A percentile compares a stretch with the other conserved stretches of the same genome.
Conservation (phyloP, 2,329 filamentous ascomycete genomes). For the Colletotrichum gigasporum region DNA sequence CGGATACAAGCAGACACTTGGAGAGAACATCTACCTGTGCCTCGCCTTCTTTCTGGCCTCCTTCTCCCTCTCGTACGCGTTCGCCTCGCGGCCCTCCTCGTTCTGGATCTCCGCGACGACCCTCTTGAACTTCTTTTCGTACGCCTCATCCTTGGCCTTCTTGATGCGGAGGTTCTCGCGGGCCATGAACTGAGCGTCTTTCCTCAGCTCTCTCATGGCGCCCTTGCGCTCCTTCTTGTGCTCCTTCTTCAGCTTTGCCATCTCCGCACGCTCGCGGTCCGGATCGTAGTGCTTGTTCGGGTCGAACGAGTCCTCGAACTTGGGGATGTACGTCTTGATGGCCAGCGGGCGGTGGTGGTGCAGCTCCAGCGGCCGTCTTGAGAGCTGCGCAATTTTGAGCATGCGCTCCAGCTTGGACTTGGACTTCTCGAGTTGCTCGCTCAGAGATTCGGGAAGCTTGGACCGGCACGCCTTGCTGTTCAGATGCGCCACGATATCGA, state of each 20-base stretch:
- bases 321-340: constrained; percentile 88
- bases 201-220: constrained; percentile 90
- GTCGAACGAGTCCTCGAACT: constrained; percentile 96
- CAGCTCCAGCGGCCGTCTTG: constrained; percentile 82
- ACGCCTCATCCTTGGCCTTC: constrained; percentile 91
- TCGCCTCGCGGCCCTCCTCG: constrained; percentile 86
- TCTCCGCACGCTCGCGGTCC: constrained; percentile 86
- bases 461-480: constrained; percentile 58
- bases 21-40: constrained; percentile 29
- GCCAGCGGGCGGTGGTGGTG: constrained; percentile 90
- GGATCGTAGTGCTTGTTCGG: constrained; percentile 98
- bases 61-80: constrained; percentile 90
- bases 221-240: constrained; percentile 97
- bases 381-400: constrained; percentile 68
- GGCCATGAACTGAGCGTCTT: constrained; percentile 94
- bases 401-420: constrained; percentile 59
- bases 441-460: constrained; percentile 58
- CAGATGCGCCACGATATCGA: constrained; percentile 69
- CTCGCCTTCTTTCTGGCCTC: constrained; percentile 74
- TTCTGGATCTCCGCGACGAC: constrained; percentile 95
- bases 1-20: not conserved
- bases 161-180: constrained; percentile 90
- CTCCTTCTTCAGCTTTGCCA: constrained; percentile 85
- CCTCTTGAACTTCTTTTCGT: constrained; percentile 95
- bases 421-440: constrained; percentile 52